Evolutionary conservation across 1,139 yeast genomes (phyloP).

Genomic region (Suhomyces bokatorum): DNA sequence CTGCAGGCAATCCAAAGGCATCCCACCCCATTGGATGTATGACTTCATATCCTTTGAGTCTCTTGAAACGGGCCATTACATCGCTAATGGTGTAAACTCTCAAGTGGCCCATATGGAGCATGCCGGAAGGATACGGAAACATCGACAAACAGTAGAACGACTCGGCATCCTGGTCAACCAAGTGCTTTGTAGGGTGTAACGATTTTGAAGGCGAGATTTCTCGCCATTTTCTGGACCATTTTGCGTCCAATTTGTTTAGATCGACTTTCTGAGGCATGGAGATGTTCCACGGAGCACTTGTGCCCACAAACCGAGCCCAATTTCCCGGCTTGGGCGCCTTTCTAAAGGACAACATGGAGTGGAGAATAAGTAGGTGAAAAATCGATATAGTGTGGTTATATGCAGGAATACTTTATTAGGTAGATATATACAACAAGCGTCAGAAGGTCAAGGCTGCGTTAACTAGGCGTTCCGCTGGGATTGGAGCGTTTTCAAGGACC

Average conservation of each 20-base stretch:
- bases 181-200: slow-evolving; percentile 46
- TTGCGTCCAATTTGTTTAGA: slow-evolving; percentile 39
- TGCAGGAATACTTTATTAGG: background rate
- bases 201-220: slow-evolving; percentile 36
- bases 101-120: slow-evolving; percentile 88
- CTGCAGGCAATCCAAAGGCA: slow-evolving; percentile 97
- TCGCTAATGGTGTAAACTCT: slow-evolving; percentile 92
- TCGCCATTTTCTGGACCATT: slow-evolving; percentile 58
- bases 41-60: slow-evolving; percentile 74
- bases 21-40: slow-evolving; percentile 99
- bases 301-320: background rate
- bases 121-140: slow-evolving; percentile 97
- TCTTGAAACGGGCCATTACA: slow-evolving; percentile 72
- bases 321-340: background rate
- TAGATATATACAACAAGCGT: no score
- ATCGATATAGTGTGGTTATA: background rate
- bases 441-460: no score
- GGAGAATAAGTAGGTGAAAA: background rate
- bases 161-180: slow-evolving; percentile 24
- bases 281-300: background rate
- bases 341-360: slow-evolving; percentile 1
- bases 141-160: slow-evolving; percentile 73
- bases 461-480: slow-evolving; percentile 14
- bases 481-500: slow-evolving; percentile 46
- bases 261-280: slow-evolving; percentile 6